These are phyloP conservation scores for Testicularia cyperi DNA, from an alignment of 1,284 basidiomycete species.

Conservation along the genomic window DNA sequence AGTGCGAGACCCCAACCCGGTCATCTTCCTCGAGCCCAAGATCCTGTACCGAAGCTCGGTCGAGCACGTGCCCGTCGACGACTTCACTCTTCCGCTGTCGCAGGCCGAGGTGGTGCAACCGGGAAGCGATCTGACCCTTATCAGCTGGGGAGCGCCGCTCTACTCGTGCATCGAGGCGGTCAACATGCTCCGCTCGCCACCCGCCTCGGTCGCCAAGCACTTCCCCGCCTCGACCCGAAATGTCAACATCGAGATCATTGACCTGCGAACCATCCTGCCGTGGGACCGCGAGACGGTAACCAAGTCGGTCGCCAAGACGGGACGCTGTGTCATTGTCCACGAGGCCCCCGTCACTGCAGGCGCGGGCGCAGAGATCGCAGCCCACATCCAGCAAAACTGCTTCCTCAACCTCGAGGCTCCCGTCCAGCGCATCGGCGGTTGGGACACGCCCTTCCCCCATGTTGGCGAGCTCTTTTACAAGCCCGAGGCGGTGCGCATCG, in stretches of 20 bases:
- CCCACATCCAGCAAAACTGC: constrained; percentile 44
- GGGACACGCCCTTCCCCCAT: constrained; percentile 51
- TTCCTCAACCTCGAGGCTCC: constrained; percentile 51
- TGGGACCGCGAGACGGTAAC: constrained; percentile 73
- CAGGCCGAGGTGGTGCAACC: constrained; percentile 73
- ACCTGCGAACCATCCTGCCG: constrained; percentile 83
- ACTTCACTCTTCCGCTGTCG: constrained; percentile 78
- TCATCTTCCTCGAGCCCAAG: constrained; percentile 93
- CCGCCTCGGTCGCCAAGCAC: constrained; percentile 68
- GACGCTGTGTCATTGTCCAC: constrained; percentile 50
- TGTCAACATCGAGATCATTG: constrained; percentile 83
- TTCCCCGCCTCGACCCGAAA: constrained; percentile 71
- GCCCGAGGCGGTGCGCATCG: constrained; percentile 40
- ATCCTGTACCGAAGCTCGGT: constrained; percentile 83
- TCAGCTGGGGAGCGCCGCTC: constrained; percentile 88
- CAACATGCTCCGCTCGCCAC: constrained; percentile 70
- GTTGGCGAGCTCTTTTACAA: constrained; percentile 50
- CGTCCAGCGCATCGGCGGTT: constrained; percentile 34
- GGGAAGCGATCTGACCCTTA: constrained; percentile 80
- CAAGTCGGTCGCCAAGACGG: constrained; percentile 43
- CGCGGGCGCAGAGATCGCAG: constrained; percentile 48
- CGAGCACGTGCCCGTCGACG: constrained; percentile 87
- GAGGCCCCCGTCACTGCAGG: constrained; percentile 52
- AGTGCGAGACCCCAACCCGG: constrained; percentile 87
- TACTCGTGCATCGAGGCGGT: constrained; percentile 84